Base-by-base conservation (phyloP, 345 rosid species). In the Syzygium jambos region DNA sequence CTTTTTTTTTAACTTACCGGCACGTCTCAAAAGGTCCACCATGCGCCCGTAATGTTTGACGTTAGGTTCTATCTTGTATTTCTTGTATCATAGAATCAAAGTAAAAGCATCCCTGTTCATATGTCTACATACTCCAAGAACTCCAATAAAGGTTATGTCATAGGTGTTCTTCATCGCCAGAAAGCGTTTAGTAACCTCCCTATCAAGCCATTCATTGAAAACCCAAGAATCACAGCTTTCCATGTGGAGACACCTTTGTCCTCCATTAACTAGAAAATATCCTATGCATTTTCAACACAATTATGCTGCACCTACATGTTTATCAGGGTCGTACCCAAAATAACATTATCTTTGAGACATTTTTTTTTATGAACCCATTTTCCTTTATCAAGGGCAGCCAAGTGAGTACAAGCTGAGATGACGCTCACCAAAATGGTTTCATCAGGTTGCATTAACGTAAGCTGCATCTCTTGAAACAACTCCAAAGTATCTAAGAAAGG, bases 11-110 rank as follows among this genome's bases (percentile, higher is more conserved):
- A 94, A 90, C 91, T 88, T 84, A 80, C 95, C 95, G 14, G 93
- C 95, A 23, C 95, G 95, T n/a, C 95, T 95, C 65, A 93, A 92
- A 89, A 94, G 95, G 89, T 94, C 96, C 88, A 94, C 95, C 96
- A 94, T 92, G 90, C 95, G 93, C 90, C 95, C 95, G 73, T 94
- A 94, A 86, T 94, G 96, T 91, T 94, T 93, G 30, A 91, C 87
- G 68, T 92, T 93, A 34, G 95, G 95, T 88, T 91, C 93, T 80
- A 93, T 88, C 85, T 82, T 85, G 86, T 89, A 87, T 34, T 93
- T 93, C n/a, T n/a, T 86, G 78, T 84, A 90, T 80, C 95, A 94
- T 93, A 80, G 94, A 89, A 87, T 87, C 90, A 55, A 93, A 94
- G 83, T 90, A 85, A 51, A 43, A 51, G 51, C 88, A 88, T 10